phyloP scores from a whole-genome alignment of 2,329 filamentous ascomycete species.

The Diaporthe citrichinensis region DNA sequence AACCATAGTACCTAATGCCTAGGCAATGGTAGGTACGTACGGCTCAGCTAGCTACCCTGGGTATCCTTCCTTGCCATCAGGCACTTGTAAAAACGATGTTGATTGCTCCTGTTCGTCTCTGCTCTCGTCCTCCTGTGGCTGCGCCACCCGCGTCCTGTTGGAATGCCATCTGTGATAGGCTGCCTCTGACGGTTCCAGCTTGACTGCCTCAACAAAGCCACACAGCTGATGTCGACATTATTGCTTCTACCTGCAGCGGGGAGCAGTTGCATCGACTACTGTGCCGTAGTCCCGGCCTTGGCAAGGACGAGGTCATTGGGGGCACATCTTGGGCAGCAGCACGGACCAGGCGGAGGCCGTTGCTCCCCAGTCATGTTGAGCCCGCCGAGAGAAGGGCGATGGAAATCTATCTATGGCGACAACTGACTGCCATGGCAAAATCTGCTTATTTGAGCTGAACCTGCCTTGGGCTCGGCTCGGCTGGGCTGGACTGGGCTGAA shows the following conservation, averaged over 20 bases:
- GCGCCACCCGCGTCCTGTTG: slow-evolving; percentile 28
- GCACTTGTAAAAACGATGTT: neutral
- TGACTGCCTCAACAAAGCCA: slow-evolving; percentile 19
- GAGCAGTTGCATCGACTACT: slow-evolving; percentile 14
- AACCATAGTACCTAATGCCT: neutral
- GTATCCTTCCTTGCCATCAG: slow-evolving; percentile 11
- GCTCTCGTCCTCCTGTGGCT: neutral
- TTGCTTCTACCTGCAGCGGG: slow-evolving; percentile 7
- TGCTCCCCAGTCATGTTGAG: neutral
- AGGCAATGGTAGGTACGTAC: neutral
- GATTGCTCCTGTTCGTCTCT: neutral
- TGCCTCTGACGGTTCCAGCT: slow-evolving; percentile 11
- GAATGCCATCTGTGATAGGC: slow-evolving; percentile 24
- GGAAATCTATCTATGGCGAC: neutral
- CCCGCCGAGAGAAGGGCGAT: neutral
- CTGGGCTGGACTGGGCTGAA: neutral
- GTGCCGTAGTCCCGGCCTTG: slow-evolving; percentile 19
- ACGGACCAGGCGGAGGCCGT: neutral
- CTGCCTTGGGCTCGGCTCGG: neutral
- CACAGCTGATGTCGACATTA: slow-evolving; percentile 16
- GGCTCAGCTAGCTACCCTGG: slow-evolving; percentile 24
- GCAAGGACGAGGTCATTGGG: neutral
- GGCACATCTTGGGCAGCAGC: neutral
- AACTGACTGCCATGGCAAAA: neutral
- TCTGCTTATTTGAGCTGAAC: neutral